Percentiles rank a stretch among this genome's conserved stretches.
phyloP scores from a whole-genome alignment of 257 asterid species.

The Catharanthus roseus region DNA sequence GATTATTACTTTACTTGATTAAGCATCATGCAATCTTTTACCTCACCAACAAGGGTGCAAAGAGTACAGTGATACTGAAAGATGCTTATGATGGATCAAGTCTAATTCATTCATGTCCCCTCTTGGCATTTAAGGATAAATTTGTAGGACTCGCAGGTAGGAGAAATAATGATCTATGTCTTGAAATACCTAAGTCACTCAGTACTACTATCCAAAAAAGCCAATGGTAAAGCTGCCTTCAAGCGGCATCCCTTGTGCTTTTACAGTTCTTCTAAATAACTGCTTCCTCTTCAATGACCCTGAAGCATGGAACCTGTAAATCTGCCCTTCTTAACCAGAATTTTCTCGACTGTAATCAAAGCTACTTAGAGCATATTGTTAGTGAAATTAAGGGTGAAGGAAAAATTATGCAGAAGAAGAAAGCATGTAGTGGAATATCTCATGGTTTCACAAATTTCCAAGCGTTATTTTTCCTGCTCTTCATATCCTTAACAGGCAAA shows the following conservation, averaged over 20 bases:
- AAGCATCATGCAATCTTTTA: too few species aligned
- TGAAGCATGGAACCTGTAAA: conserved; percentile 5
- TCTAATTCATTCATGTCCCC: too few species aligned
- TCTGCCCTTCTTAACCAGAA: not conserved
- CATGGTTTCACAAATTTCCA: not conserved
- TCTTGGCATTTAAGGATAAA: too few species aligned
- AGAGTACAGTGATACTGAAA: too few species aligned
- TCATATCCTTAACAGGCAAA: not conserved
- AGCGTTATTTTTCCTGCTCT: not conserved
- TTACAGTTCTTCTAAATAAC: too few species aligned
- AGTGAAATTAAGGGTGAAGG: not conserved
- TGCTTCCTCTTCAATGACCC: too few species aligned
- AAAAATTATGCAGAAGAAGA: not conserved
- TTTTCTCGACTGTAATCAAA: not conserved
- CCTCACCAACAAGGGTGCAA: too few species aligned
- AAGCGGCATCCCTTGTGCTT: not conserved
- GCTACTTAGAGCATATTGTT: not conserved
- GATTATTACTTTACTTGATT: conserved; percentile 74
- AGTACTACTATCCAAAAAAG: not conserved
- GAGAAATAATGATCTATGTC: conserved; percentile 27
- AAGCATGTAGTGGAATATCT: not conserved
- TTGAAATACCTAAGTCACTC: conserved; percentile 8
- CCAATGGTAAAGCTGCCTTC: not conserved
- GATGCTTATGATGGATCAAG: too few species aligned
- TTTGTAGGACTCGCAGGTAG: too few species aligned